Conservation (phyloP, 2,329 filamentous ascomycete genomes). For the Botrytis aclada region DNA sequence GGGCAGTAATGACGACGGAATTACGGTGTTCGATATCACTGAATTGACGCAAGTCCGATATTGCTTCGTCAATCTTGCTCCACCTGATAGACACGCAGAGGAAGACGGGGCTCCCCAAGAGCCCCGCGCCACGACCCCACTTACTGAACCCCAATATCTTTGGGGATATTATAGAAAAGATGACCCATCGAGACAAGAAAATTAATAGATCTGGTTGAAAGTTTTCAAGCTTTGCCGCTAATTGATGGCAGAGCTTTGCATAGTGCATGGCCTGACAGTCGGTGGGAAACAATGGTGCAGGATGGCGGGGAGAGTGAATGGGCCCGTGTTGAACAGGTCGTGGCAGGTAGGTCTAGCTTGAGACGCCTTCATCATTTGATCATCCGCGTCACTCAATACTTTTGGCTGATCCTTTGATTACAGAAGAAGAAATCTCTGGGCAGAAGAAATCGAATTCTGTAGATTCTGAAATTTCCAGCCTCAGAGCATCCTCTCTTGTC, state of each 20-base stretch:
- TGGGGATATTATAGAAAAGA: not conserved
- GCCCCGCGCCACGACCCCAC: not conserved
- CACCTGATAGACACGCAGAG: conserved; percentile 4
- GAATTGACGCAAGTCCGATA: conserved; percentile 21
- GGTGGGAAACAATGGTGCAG: not conserved
- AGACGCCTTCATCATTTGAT: not conserved
- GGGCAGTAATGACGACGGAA: conserved; percentile 27
- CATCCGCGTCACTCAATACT: not conserved
- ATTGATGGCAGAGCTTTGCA: conserved; percentile 4
- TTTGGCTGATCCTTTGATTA: not conserved
- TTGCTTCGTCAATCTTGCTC: conserved; percentile 25
- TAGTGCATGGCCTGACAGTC: not conserved
- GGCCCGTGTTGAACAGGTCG: not conserved
- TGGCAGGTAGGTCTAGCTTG: not conserved
- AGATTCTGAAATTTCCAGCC: not conserved
- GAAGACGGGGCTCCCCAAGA: not conserved
- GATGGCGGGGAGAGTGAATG: not conserved
- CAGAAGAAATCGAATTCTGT: not conserved
- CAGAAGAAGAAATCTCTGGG: not conserved
- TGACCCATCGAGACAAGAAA: not conserved
- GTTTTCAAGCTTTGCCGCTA: not conserved
- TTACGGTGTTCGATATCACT: conserved; percentile 34
- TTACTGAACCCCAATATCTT: conserved; percentile 7
- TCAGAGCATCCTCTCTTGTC: not conserved
- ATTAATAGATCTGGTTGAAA: not conserved